These are phyloP conservation scores for Petunia axillaris DNA, from an alignment of 257 asterid genomes.

Conservation along the genomic window DNA sequence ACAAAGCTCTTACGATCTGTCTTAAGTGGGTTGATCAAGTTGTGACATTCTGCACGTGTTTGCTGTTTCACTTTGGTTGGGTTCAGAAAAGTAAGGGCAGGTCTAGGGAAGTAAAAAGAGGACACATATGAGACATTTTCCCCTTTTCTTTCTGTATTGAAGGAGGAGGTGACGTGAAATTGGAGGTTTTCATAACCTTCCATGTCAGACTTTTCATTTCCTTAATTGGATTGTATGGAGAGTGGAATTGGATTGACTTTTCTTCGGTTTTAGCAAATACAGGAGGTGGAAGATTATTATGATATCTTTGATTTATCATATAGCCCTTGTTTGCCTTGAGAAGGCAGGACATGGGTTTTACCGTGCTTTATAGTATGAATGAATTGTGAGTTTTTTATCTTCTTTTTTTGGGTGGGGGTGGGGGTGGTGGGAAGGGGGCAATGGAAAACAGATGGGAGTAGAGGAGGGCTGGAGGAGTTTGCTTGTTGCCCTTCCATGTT, in stretches of 20 bases:
- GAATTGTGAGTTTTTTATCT: too few species aligned
- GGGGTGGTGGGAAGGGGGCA: background rate
- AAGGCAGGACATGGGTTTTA: background rate
- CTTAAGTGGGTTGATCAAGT: slow-evolving; percentile 22
- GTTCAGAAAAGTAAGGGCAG: background rate
- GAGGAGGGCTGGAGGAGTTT: background rate
- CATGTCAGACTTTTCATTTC: background rate
- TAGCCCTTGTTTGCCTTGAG: background rate
- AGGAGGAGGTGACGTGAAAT: slow-evolving; percentile 8
- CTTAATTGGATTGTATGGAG: slow-evolving; percentile 6
- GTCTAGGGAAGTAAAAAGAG: background rate
- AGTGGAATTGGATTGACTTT: background rate
- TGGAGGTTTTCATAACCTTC: slow-evolving; percentile 1
- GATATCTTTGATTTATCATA: background rate
- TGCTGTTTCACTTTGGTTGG: background rate
- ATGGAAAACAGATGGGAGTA: background rate
- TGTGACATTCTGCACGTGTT: slow-evolving; percentile 11
- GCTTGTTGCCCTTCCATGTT: background rate
- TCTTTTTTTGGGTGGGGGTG: background rate
- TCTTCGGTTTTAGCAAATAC: background rate
- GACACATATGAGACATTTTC: background rate
- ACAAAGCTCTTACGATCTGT: slow-evolving; percentile 9
- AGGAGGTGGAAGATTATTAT: background rate
- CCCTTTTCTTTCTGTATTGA: background rate
- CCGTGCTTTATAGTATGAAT: background rate